Percentiles rank a stretch among this genome's conserved stretches.
phyloP scores from a whole-genome alignment of 148 eudicot genomes.

The Polygonum maritimum region DNA sequence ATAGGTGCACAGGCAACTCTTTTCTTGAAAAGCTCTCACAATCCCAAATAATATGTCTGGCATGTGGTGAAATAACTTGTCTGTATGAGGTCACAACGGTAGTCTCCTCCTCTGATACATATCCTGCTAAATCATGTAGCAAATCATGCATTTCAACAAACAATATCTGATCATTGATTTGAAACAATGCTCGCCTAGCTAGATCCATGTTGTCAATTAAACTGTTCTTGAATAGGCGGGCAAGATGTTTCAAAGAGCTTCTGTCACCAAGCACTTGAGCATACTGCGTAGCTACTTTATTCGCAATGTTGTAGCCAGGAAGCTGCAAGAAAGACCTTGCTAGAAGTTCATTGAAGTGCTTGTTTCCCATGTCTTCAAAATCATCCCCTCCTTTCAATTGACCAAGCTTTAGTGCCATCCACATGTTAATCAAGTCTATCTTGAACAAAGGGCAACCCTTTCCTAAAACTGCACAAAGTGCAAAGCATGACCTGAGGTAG shows the following conservation, averaged over 20 bases:
- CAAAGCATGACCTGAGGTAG: slow-evolving; percentile 15
- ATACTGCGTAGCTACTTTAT: neutral
- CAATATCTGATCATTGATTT: neutral
- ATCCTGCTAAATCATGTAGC: neutral
- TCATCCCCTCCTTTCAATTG: slow-evolving; percentile 1
- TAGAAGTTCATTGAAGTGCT: slow-evolving; percentile 10
- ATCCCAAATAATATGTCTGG: neutral
- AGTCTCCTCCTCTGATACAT: neutral
- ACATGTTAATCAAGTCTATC: slow-evolving; percentile 3
- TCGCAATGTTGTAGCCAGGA: neutral
- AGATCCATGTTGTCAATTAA: neutral
- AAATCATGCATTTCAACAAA: slow-evolving; percentile 6
- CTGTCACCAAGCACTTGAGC: neutral
- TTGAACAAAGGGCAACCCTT: neutral
- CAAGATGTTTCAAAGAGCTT: neutral
- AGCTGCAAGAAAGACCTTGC: slow-evolving; percentile 19
- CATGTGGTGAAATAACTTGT: neutral
- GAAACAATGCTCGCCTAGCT: neutral
- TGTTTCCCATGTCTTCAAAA: slow-evolving; percentile 12
- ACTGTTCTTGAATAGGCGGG: neutral
- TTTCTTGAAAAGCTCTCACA: neutral
- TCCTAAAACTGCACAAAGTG: slow-evolving; percentile 12
- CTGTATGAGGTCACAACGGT: neutral
- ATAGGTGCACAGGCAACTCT: neutral
- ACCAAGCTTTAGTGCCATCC: slow-evolving; percentile 20